Base-by-base conservation (phyloP, 2,329 filamentous ascomycete species). In the Zymoseptoria brevis region DNA sequence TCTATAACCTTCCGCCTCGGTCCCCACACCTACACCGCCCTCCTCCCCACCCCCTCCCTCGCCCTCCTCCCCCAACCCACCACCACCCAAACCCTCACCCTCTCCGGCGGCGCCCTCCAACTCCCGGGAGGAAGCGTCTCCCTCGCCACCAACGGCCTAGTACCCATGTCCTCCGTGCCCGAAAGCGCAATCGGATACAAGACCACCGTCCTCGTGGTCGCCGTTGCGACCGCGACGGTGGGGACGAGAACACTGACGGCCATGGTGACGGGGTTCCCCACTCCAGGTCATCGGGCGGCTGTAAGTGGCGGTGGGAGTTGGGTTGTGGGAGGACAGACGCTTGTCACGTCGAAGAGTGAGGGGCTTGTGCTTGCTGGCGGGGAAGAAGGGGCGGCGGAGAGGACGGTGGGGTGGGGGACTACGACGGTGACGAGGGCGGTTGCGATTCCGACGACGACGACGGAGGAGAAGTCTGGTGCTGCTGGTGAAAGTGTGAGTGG, bases 11-110 rank as follows among this genome's bases (percentile, higher is more conserved):
- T 52, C 52, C 57, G 19, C 2, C 35, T 57, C 48, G 52, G 55
- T 1, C n/a, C 49, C 41, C 51, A 55, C 19, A 55, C 50, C 45
- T 52, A 58, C 35, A 60, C 59, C 49, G 56, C 35, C 35, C 49
- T 52, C 22, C 22, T 45, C 51, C 49, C 35, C 35, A 16, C 9
- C 35, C 35, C 35, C 9, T 41, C 35, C 35, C 35, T 41, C 35
- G 35, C 35, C 35, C 35, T 41, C 35, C 35, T 41, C 11, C 35
- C 35, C 35, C 35, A 41, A 41, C 35, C 50, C 35, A 41, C 54
- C 24, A 55, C 54, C 30, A 53, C 48, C 8, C 50, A 35, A 8
- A 60, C 29, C 22, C 49, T 57, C 50, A 57, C 55, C 2, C 30
- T 21, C 13, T 55, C 55, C n/a, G 52, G 51, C 21, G 13, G 16